Base-by-base conservation (phyloP, 2,329 filamentous ascomycete genomes). In the Neodidymelliopsis sp. region DNA sequence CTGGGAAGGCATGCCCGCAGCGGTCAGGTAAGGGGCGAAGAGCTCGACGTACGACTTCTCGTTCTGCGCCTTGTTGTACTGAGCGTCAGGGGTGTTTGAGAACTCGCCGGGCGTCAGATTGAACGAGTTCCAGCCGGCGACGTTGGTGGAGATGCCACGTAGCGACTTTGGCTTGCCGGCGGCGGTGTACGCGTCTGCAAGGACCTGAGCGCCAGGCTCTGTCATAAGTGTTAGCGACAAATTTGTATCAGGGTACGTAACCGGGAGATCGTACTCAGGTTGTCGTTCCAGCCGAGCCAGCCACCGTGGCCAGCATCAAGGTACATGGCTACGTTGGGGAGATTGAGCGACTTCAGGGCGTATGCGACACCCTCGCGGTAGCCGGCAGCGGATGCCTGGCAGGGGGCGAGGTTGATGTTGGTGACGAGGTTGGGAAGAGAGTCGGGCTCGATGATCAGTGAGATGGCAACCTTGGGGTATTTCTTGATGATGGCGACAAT, bases 221-320 rank as follows among this genome's bases (percentile, higher is more conserved):
- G 57, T 27, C 20, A 12, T 19, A 1, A 5, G 15, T 13, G 35
- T 64, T 58, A 58, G 46, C 40, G 16, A 19, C 27, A 15, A 30
- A 10, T 2, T 15, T n/a, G 9, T 16, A 6, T 7, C 3, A 23
- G 19, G 9, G 6, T 13, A 20, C 16, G 30, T 15, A 10, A n/a
- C n/a, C n/a, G n/a, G n/a, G n/a, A n/a, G 5, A 27, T 65, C 63
- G 25, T 62, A 53, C 68, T 67, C 41, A 84, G 77, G 73, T 86
- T 86, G 63, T 81, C 83, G 42, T 80, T 72, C 84, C 84, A 87
- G 66, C 84, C 84, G 40, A 87, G 77, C 84, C 84, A 87, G 59
- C 84, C 84, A 37, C 81, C 83, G 70, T 87, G 84, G 56, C 83
- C 84, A 16, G 83, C 84, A 62, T 87, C 84, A 30, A 87, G 70